Percentiles rank a stretch among this genome's conserved stretches.
phyloP scores from a whole-genome alignment of 345 rosid species.

The Clarkia xantiana region DNA sequence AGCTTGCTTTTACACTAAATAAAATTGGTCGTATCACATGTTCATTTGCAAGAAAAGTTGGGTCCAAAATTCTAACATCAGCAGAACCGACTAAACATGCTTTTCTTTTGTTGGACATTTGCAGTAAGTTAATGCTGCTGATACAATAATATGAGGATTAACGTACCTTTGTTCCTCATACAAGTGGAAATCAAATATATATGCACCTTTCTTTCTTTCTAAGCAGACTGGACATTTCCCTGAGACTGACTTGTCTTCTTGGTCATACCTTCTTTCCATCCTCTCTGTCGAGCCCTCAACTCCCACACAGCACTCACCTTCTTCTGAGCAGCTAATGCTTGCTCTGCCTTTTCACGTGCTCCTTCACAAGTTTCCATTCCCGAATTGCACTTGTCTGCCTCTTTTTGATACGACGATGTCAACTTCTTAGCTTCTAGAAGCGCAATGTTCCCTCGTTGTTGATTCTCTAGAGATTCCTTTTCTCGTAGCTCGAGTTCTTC shows the following conservation, averaged over 20 bases:
- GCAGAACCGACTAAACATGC: no score
- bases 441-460: slow-evolving; percentile 54
- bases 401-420: slow-evolving; percentile 85
- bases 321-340: slow-evolving; percentile 55
- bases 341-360: slow-evolving; percentile 81
- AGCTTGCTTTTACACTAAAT: no score
- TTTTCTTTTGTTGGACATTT: no score
- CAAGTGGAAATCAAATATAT: no score
- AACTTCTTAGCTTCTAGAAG: slow-evolving; percentile 92
- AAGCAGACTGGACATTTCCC: slow-evolving; percentile 34
- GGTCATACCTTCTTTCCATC: slow-evolving; percentile 58
- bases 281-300: slow-evolving; percentile 68
- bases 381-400: slow-evolving; percentile 92
- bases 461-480: slow-evolving; percentile 64
- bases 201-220: slow-evolving; percentile 5
- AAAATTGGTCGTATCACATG: no score
- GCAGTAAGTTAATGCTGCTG: no score
- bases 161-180: no score
- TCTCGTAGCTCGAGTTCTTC: slow-evolving; percentile 82
- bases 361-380: slow-evolving; percentile 99
- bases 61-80: no score
- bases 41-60: no score
- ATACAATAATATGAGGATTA: no score
- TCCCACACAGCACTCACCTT: slow-evolving; percentile 69
- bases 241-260: slow-evolving; percentile 27